Conservation (phyloP, 1,139 yeast species). For the Kodamaea arcana region DNA sequence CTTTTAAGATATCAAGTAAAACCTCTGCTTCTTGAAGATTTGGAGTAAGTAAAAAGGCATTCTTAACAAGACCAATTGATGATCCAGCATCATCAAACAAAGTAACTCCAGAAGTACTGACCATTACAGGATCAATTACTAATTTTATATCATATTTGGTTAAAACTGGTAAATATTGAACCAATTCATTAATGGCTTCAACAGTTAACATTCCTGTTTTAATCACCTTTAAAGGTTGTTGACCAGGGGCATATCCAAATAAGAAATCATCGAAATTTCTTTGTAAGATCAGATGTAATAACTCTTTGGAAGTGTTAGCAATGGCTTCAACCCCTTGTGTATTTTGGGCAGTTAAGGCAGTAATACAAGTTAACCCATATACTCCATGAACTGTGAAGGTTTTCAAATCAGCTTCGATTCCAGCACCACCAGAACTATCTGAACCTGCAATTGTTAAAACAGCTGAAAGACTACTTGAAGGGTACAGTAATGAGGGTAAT, state of each 20-base stretch:
- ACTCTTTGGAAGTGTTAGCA: conserved; percentile 41
- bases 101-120: conserved; percentile 69
- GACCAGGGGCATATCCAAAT: conserved; percentile 20
- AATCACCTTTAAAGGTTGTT: conserved; percentile 50
- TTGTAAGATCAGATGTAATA: conserved; percentile 45
- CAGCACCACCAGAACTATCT: conserved; percentile 93
- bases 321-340: conserved; percentile 56
- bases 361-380: conserved; percentile 75
- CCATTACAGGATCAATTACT: conserved; percentile 81
- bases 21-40: conserved; percentile 63
- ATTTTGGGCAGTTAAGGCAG: conserved; percentile 85
- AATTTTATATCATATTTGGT: conserved; percentile 30
- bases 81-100: conserved; percentile 44
- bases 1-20: conserved; percentile 23
- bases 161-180: conserved; percentile 27
- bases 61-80: conserved; percentile 41
- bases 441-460: conserved; percentile 78
- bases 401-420: conserved; percentile 88
- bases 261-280: conserved; percentile 62
- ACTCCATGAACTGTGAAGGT: conserved; percentile 76
- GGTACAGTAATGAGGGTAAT: not conserved
- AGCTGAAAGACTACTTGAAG: conserved; percentile 19
- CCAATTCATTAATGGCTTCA: conserved; percentile 51
- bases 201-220: conserved; percentile 79
- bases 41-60: conserved; percentile 71